These are phyloP conservation scores for Volutella citrinella DNA, from an alignment of 2,329 filamentous ascomycete genomes.

Conservation along the genomic window DNA sequence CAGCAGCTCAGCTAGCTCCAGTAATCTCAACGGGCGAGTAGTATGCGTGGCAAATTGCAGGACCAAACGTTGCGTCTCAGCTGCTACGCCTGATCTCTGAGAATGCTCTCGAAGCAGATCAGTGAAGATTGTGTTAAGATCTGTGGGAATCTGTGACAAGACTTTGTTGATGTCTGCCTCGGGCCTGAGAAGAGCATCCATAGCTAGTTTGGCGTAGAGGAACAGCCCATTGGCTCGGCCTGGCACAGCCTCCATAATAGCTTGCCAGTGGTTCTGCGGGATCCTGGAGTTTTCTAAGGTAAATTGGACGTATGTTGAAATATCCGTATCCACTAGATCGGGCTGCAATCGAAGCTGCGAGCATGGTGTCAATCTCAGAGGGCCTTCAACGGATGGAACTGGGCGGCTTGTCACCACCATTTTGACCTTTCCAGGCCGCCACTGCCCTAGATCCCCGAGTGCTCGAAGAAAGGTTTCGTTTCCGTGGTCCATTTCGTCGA, in stretches of 20 bases:
- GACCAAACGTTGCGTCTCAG: constrained; percentile 2
- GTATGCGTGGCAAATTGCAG: constrained; percentile 13
- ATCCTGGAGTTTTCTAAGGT: constrained; percentile 14
- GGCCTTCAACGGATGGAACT: constrained; percentile 25
- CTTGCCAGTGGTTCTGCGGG: constrained; percentile 11
- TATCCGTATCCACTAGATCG: constrained; percentile 36
- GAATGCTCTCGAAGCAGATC: constrained; percentile 10
- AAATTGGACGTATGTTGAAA: constrained; percentile 33
- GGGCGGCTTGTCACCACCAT: constrained; percentile 43
- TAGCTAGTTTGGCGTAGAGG: too few relatives aligned
- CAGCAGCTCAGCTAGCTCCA: constrained; percentile 15
- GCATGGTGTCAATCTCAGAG: constrained; percentile 24
- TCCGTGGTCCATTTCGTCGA: constrained; percentile 46
- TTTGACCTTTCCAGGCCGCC: constrained; percentile 33
- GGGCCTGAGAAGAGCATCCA: constrained; percentile 8
- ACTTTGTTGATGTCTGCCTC: constrained; percentile 1
- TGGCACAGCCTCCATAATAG: constrained; percentile 7
- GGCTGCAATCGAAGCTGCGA: constrained; percentile 36
- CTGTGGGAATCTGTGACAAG: constrained; percentile 1
- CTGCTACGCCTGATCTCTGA: constrained; percentile 3
- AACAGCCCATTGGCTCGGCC: constrained; percentile 13
- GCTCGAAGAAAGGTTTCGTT: constrained; percentile 29
- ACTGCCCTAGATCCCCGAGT: constrained; percentile 30
- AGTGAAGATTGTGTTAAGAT: constrained; percentile 11
- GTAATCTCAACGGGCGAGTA: constrained; percentile 9